phyloP scores from a whole-genome alignment of 495 filamentous ascomycete genomes.

The Baudoinia panamericana region DNA sequence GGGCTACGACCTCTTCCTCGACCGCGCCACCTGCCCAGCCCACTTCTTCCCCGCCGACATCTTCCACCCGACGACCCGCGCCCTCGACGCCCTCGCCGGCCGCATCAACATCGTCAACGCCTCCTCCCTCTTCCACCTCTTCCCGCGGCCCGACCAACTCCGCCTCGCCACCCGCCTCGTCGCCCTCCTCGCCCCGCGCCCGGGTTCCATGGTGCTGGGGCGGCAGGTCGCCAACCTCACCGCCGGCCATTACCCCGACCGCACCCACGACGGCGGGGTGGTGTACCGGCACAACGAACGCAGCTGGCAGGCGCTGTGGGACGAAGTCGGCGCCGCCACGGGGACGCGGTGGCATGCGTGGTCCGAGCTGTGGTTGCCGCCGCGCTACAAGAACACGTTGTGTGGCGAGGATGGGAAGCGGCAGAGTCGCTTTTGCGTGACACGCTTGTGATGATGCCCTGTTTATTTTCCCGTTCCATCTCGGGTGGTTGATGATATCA shows the following conservation, averaged over 20 bases:
- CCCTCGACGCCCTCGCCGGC: constrained; percentile 11
- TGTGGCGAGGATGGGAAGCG: too few species aligned
- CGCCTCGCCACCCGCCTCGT: constrained; percentile 7
- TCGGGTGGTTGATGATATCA: too few species aligned
- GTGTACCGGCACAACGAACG: constrained; percentile 7
- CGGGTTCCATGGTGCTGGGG: constrained; percentile 12
- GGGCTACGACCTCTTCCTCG: constrained; percentile 29
- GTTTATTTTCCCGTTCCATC: too few species aligned
- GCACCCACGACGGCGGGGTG: not conserved
- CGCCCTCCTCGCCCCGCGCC: not conserved
- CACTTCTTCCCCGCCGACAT: constrained; percentile 23
- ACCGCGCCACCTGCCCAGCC: constrained; percentile 19
- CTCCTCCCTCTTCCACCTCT: constrained; percentile 29
- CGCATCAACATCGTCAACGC: constrained; percentile 25
- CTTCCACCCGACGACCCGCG: constrained; percentile 11
- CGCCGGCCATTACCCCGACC: not conserved
- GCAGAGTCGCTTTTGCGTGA: too few species aligned
- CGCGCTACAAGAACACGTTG: too few species aligned
- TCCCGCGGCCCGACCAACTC: constrained; percentile 26
- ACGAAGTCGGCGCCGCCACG: too few species aligned
- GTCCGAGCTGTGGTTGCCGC: too few species aligned
- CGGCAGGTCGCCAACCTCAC: constrained; percentile 10
- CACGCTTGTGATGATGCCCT: too few species aligned
- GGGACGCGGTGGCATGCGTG: too few species aligned
- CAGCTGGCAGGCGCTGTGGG: too few species aligned